Evolutionary conservation across 2,329 filamentous ascomycete species (phyloP).

Genomic region (Pseudogymnoascus sp.): DNA sequence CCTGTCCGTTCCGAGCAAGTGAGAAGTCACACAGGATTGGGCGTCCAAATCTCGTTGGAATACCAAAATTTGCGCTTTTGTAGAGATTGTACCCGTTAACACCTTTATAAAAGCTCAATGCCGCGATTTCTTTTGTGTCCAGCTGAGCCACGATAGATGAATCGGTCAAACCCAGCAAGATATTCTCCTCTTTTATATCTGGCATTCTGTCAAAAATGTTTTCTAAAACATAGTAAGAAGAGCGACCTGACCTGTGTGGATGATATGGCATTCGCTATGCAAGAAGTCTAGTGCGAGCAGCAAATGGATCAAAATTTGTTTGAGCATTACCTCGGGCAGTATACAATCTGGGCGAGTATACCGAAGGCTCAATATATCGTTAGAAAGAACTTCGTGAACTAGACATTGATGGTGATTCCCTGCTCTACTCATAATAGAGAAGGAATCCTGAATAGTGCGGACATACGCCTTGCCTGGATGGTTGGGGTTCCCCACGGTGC

Average conservation of each 20-base stretch:
- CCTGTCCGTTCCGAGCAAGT: slow-evolving; percentile 19
- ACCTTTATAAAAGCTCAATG: slow-evolving; percentile 16
- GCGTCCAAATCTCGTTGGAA: slow-evolving; percentile 20
- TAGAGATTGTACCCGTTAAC: slow-evolving; percentile 20
- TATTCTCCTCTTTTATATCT: slow-evolving; percentile 23
- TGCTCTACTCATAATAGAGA: slow-evolving; percentile 18
- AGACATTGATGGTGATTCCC: slow-evolving; percentile 20
- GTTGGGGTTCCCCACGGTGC: slow-evolving; percentile 16
- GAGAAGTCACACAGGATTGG: slow-evolving; percentile 23
- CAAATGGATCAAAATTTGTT: background rate
- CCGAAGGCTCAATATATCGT: slow-evolving; percentile 19
- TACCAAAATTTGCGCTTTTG: slow-evolving; percentile 19
- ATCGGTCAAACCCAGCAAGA: slow-evolving; percentile 19
- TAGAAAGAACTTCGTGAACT: slow-evolving; percentile 20
- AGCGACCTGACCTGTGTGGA: slow-evolving; percentile 12
- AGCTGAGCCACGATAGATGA: slow-evolving; percentile 20
- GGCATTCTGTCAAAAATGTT: slow-evolving; percentile 15
- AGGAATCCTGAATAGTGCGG: slow-evolving; percentile 19
- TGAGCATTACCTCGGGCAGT: background rate
- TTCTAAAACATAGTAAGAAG: slow-evolving; percentile 13
- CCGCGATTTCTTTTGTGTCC: slow-evolving; percentile 19
- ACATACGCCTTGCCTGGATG: slow-evolving; percentile 17
- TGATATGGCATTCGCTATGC: slow-evolving; percentile 11
- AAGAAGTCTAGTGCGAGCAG: slow-evolving; percentile 11
- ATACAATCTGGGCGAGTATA: slow-evolving; percentile 14